Percentiles rank a stretch among this genome's conserved stretches.
Conservation (phyloP, 768 basidiomycete species). For the Tephrocybe sp. region DNA sequence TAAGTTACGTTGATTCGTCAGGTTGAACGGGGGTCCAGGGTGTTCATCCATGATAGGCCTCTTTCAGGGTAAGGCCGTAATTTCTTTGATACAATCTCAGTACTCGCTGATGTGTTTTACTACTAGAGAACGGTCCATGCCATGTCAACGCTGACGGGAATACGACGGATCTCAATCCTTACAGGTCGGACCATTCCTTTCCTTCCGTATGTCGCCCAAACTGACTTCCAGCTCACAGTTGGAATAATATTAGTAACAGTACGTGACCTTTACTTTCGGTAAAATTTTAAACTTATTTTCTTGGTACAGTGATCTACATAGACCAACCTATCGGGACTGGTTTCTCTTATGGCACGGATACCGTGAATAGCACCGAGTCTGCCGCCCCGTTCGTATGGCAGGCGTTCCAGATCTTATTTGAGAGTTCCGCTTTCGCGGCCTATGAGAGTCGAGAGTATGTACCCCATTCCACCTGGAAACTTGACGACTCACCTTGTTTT, state of each 20-base stretch:
- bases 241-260: slow-evolving; percentile 72
- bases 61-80: slow-evolving; percentile 47
- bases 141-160: slow-evolving; percentile 50
- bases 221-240: slow-evolving; percentile 31
- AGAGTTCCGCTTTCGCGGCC: slow-evolving; percentile 48
- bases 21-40: slow-evolving; percentile 61
- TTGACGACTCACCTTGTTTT: neutral
- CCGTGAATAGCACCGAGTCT: slow-evolving; percentile 55
- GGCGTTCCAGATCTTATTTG: slow-evolving; percentile 62
- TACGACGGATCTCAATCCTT: slow-evolving; percentile 56
- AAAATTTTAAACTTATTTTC: neutral
- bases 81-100: neutral
- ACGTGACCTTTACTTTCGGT: slow-evolving; percentile 13
- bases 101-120: neutral
- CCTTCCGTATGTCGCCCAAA: neutral
- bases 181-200: slow-evolving; percentile 35
- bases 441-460: slow-evolving; percentile 53
- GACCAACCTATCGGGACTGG: slow-evolving; percentile 69
- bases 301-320: slow-evolving; percentile 57
- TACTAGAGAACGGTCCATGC: slow-evolving; percentile 62
- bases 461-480: neutral
- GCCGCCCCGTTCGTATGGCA: slow-evolving; percentile 60
- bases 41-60: slow-evolving; percentile 65
- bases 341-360: slow-evolving; percentile 56
- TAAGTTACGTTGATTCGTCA: slow-evolving; percentile 17